phyloP scores from a whole-genome alignment of 23 red algal species.

The Gracilaria gracilis region DNA sequence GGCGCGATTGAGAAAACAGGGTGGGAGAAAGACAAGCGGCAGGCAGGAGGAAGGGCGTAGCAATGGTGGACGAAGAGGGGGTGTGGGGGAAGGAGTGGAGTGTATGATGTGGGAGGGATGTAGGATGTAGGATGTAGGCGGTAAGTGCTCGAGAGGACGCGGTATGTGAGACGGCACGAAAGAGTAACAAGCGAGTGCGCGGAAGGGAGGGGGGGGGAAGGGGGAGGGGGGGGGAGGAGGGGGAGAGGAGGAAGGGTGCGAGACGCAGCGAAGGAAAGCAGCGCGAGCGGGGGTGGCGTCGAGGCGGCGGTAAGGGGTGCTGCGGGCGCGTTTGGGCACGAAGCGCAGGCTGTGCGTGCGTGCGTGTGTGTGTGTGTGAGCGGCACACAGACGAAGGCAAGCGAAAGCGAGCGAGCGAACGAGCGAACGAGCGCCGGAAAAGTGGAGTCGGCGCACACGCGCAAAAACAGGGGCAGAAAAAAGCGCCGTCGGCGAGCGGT shows the following conservation, averaged over 20 bases:
- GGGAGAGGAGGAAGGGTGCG: background rate
- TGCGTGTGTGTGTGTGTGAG: too few relatives aligned
- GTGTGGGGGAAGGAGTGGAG: constrained; percentile 14
- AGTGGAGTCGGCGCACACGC: background rate
- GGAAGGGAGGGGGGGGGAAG: background rate
- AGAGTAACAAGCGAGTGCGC: background rate
- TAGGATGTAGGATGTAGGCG: background rate
- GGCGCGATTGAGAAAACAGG: background rate
- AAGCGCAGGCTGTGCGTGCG: background rate
- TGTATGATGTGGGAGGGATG: background rate
- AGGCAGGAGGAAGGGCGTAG: background rate
- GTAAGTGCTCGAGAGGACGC: background rate
- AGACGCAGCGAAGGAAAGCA: background rate
- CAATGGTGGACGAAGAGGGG: background rate
- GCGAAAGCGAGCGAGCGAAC: background rate
- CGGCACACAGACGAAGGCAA: background rate
- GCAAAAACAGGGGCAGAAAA: too few relatives aligned
- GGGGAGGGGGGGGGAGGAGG: background rate
- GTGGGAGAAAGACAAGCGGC: background rate
- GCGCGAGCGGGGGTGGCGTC: background rate
- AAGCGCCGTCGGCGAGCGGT: constrained; percentile 19
- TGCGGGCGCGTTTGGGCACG: background rate
- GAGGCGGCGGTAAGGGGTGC: background rate
- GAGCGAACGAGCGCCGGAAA: background rate
- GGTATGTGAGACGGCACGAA: background rate